These are phyloP conservation scores for Gaertneriomyces semiglobifer DNA, from an alignment of 192 early-diverging fungal genomes.

Conservation along the genomic window DNA sequence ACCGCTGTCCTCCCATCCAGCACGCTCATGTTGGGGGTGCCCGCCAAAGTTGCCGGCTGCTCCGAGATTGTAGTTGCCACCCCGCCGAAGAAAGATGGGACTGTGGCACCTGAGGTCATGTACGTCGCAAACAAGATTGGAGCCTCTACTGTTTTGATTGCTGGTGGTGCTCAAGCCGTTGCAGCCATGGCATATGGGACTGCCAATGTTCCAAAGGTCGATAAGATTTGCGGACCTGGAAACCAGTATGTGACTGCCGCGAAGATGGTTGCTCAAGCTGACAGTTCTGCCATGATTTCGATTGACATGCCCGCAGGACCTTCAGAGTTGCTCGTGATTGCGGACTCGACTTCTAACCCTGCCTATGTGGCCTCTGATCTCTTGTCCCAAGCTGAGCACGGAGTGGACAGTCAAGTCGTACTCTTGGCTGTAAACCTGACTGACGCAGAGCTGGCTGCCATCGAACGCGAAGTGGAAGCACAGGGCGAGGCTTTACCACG, in stretches of 20 bases:
- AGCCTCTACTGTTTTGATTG: conserved; percentile 83
- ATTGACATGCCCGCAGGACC: conserved; percentile 99
- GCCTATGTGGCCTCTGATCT: conserved; percentile 94
- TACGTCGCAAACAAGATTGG: conserved; percentile 98
- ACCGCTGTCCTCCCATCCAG: conserved; percentile 95
- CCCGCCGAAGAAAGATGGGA: conserved; percentile 88
- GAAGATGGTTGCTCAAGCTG: conserved; percentile 96
- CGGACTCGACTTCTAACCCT: conserved; percentile 78
- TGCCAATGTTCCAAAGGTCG: conserved; percentile 92
- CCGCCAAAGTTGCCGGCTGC: conserved; percentile 96
- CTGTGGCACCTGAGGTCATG: conserved; percentile 90
- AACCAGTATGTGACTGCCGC: conserved; percentile 99
- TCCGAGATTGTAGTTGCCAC: conserved; percentile 92
- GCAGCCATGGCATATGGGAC: conserved; percentile 99
- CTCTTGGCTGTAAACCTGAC: conserved; percentile 78
- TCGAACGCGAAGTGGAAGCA: conserved; percentile 73
- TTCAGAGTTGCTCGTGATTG: conserved; percentile 98
- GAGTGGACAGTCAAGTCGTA: conserved; percentile 92
- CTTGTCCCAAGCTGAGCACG: conserved; percentile 97
- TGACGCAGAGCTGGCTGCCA: conserved; percentile 62
- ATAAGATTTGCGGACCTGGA: conserved; percentile 99
- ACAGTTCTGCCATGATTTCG: conserved; percentile 85
- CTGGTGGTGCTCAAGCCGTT: conserved; percentile 97
- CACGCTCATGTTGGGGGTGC: conserved; percentile 94
- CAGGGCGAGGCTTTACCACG: conserved; percentile 86